Base-by-base conservation (phyloP, 1,284 basidiomycete species). In the Fereydounia khargensis region DNA sequence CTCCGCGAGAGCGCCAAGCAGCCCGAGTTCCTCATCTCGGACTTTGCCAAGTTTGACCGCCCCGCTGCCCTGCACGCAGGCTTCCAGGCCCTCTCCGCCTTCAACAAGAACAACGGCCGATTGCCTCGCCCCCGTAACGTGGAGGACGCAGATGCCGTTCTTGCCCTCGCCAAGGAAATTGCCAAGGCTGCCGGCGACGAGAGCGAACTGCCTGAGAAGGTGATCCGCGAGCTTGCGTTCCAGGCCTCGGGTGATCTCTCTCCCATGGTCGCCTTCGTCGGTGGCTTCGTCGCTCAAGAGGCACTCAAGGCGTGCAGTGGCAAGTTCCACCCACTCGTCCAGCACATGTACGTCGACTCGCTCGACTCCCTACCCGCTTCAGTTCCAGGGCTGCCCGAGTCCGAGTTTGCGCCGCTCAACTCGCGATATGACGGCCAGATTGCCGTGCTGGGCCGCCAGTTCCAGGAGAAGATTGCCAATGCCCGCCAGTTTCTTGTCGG, bases 251-350 rank as follows among this genome's bases (percentile, higher is more conserved):
- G 95, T n/a, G 89, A 96, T 70, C 73, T 98, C 20, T 84, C 91
- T 21, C 95, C 95, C 19, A 81, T 98, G 64, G 85, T 88, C 47
- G 94, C 95, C 19, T 91, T 97, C 44, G 84, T 97, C 51, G 95
- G 95, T 68, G 95, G 91, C 5, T 98, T 98, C 68, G 90, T 96
- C 46, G 95, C 94, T 2, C 95, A 99, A 77, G 95, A 99, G 76
- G 90, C 91, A 21, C 82, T 99, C 68, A 99, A 99, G 78, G 91
- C 94, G 1, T 89, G 88, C 77, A 94, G 91, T 37, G 91, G 92
- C 65, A 99, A 99, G 79, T 99, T 99, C 82, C 89, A 95, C 73
- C 95, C 95, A 4, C 89, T 92, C 82, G 79, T 91, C 44, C 95
- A 99, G 77, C 84, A 89, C 77, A 81, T 97, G 76, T 99, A 97